These are phyloP conservation scores for Cucumis variabilis DNA, from an alignment of 331 rosid species.

Conservation along the genomic window DNA sequence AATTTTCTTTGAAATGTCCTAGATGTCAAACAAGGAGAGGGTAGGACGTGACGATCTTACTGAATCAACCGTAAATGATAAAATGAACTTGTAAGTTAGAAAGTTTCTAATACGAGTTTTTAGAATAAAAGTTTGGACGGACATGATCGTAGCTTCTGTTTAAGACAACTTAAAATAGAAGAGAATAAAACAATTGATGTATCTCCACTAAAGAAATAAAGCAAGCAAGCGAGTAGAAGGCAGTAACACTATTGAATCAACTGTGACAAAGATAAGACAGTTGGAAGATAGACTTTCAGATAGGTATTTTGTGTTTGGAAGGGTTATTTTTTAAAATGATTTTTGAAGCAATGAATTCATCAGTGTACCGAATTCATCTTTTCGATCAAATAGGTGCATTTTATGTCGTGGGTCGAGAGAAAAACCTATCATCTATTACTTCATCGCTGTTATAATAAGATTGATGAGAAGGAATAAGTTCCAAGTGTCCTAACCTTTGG, in stretches of 20 bases:
- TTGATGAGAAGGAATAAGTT: background rate
- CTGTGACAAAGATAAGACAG: background rate
- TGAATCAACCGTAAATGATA: background rate
- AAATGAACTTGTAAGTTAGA: background rate
- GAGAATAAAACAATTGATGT: background rate
- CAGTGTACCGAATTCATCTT: background rate
- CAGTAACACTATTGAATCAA: background rate
- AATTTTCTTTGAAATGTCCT: background rate
- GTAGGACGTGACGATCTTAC: background rate
- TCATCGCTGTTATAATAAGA: background rate
- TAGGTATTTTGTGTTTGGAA: background rate
- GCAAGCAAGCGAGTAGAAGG: background rate
- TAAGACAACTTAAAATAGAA: background rate
- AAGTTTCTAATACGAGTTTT: background rate
- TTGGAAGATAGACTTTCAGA: background rate
- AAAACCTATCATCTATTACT: background rate
- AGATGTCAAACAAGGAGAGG: background rate
- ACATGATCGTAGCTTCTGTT: background rate
- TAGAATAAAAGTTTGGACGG: background rate
- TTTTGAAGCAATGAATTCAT: too few species aligned
- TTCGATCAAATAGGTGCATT: background rate
- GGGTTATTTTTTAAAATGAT: background rate
- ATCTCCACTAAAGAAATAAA: background rate
- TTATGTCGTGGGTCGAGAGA: background rate
- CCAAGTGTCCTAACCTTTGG: background rate